Evolutionary conservation across 768 basidiomycete species (phyloP).

Genomic region (Auriscalpium orientale): DNA sequence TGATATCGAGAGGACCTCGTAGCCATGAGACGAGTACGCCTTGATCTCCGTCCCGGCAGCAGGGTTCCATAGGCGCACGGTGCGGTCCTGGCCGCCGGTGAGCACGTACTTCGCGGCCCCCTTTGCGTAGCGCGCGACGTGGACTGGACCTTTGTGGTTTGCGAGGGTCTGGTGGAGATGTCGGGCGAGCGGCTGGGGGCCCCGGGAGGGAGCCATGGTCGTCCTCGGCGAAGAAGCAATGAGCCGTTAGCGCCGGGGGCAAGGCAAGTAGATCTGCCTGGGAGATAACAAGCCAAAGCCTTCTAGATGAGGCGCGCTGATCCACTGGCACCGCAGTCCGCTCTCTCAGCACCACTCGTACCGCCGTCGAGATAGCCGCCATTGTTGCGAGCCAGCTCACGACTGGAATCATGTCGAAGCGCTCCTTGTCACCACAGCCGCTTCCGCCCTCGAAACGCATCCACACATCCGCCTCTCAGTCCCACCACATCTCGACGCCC

Average conservation of each 20-base stretch:
- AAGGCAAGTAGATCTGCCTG: too few relatives aligned
- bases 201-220: conserved; percentile 28
- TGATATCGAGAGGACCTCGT: conserved; percentile 86
- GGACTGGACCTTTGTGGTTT: conserved; percentile 77
- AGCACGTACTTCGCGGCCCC: conserved; percentile 83
- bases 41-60: conserved; percentile 84
- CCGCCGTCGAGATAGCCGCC: too few relatives aligned
- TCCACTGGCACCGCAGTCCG: too few relatives aligned
- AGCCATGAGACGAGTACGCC: conserved; percentile 84
- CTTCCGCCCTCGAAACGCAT: conserved; percentile 55
- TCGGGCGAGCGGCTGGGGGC: conserved; percentile 44
- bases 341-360: too few relatives aligned
- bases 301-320: too few relatives aligned
- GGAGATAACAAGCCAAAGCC: too few relatives aligned
- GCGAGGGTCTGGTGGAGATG: conserved; percentile 55
- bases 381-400: too few relatives aligned
- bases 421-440: conserved; percentile 23
- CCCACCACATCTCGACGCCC: background rate
- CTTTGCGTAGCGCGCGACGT: conserved; percentile 87
- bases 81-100: conserved; percentile 90
- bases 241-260: too few relatives aligned
- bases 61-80: conserved; percentile 89
- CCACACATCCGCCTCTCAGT: conserved; percentile 23
- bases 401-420: conserved; percentile 16
- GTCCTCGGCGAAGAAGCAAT: too few relatives aligned